Conservation (phyloP, 139 green algal species). For the Mesotaenium endlicherianum region DNA sequence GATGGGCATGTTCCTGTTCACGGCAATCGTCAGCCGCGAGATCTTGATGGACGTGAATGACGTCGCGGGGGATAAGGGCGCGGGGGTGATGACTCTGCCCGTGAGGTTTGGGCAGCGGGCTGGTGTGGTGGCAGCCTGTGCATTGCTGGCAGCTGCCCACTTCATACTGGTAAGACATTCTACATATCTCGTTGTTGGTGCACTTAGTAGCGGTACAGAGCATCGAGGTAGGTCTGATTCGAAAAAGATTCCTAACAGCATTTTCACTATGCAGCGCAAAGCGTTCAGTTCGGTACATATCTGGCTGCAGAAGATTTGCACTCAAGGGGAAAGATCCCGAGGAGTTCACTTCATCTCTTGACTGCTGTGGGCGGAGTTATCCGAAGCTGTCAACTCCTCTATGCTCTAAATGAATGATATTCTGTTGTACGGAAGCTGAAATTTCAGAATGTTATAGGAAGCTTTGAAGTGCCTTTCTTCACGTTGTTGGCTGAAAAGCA, state of each 20-base stretch:
- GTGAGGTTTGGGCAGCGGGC: slow-evolving; percentile 54
- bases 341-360: too few relatives aligned
- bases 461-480: too few relatives aligned
- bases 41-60: slow-evolving; percentile 69
- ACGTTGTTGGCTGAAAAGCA: too few relatives aligned
- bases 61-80: slow-evolving; percentile 55
- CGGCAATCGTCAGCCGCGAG: slow-evolving; percentile 58
- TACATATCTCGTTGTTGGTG: background rate
- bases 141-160: slow-evolving; percentile 1
- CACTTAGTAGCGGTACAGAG: background rate
- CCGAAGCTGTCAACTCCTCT: too few relatives aligned
- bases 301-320: background rate
- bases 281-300: too few relatives aligned
- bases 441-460: too few relatives aligned
- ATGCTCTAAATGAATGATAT: too few relatives aligned
- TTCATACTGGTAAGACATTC: background rate
- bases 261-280: too few relatives aligned
- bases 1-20: slow-evolving; percentile 40
- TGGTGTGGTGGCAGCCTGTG: background rate
- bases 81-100: slow-evolving; percentile 59
- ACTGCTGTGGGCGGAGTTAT: too few relatives aligned
- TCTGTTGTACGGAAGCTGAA: too few relatives aligned
- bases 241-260: background rate
- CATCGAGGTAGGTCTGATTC: background rate
- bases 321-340: background rate